Percentiles rank a stretch among this genome's conserved stretches.
These are phyloP conservation scores for Botrytis porri DNA, from an alignment of 2,329 filamentous ascomycete species.

Conservation along the genomic window DNA sequence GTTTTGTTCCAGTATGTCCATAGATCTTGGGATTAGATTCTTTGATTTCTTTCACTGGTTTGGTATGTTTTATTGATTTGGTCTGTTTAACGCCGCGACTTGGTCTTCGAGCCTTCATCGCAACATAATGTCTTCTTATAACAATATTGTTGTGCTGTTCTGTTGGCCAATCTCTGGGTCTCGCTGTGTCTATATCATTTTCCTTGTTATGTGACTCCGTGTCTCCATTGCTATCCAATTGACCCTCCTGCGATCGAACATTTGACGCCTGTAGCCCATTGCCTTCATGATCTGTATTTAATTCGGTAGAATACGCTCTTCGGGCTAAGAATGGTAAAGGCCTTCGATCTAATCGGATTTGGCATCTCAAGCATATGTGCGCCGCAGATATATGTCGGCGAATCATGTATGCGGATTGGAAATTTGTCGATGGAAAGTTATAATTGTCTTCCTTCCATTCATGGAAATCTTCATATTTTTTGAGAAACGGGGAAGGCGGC, in stretches of 20 bases:
- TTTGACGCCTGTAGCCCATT: neutral
- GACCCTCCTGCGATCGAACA: neutral
- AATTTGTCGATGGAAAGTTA: neutral
- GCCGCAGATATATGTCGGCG: slow-evolving; percentile 27
- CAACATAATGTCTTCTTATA: neutral
- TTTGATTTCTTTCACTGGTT: neutral
- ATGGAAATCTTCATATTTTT: slow-evolving; percentile 11
- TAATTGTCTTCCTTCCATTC: neutral
- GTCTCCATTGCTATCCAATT: neutral
- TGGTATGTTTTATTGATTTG: neutral
- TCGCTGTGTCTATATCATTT: neutral
- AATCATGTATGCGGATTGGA: slow-evolving; percentile 39
- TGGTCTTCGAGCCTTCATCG: neutral
- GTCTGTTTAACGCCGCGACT: neutral
- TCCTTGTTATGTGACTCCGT: neutral
- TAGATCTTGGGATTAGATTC: slow-evolving; percentile 18
- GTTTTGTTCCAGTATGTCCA: slow-evolving; percentile 26
- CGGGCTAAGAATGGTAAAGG: slow-evolving; percentile 9
- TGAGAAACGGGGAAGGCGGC: slow-evolving; percentile 2
- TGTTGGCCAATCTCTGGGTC: neutral
- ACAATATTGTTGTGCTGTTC: neutral
- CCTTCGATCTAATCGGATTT: slow-evolving; percentile 30
- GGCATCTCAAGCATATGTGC: slow-evolving; percentile 39
- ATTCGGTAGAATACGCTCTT: slow-evolving; percentile 17
- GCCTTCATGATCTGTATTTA: neutral